These are phyloP conservation scores for Stereocaulon alpinum DNA, from an alignment of 495 filamentous ascomycete species.

Conservation along the genomic window DNA sequence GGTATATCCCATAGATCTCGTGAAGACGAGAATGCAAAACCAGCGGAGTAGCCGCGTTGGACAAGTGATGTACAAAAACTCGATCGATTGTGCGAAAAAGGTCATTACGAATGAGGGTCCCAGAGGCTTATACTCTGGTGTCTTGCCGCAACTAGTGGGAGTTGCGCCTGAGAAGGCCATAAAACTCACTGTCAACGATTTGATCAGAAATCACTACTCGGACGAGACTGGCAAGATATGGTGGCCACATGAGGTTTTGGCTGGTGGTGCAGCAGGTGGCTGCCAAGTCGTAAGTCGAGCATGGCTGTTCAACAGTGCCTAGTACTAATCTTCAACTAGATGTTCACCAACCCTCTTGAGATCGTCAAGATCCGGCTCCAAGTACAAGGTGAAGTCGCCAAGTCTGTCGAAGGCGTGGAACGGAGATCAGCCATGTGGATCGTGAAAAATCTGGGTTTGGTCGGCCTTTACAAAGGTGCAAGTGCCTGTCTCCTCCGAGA, in stretches of 20 bases:
- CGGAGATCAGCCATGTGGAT: conserved; percentile 96
- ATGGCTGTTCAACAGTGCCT: neutral
- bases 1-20: conserved; percentile 97
- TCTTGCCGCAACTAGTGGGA: conserved; percentile 88
- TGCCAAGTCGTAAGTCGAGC: conserved; percentile 81
- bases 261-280: conserved; percentile 82
- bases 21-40: conserved; percentile 99
- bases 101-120: conserved; percentile 89
- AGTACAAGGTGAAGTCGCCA: conserved; percentile 91
- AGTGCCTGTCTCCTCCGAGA: conserved; percentile 90
- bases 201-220: conserved; percentile 69
- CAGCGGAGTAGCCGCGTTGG: conserved; percentile 74
- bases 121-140: conserved; percentile 81
- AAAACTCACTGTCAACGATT: conserved; percentile 94
- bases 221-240: conserved; percentile 67
- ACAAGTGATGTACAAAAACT: conserved; percentile 90
- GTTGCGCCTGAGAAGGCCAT: conserved; percentile 98
- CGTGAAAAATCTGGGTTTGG: conserved; percentile 84
- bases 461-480: conserved; percentile 96
- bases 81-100: conserved; percentile 82
- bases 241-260: conserved; percentile 62
- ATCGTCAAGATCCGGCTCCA: conserved; percentile 99
- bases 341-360: conserved; percentile 95
- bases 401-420: conserved; percentile 67
- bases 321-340: conserved; percentile 34